These are phyloP conservation scores for Trichoderma afroharzianum DNA, from an alignment of 2,329 filamentous ascomycete species.

Conservation along the genomic window DNA sequence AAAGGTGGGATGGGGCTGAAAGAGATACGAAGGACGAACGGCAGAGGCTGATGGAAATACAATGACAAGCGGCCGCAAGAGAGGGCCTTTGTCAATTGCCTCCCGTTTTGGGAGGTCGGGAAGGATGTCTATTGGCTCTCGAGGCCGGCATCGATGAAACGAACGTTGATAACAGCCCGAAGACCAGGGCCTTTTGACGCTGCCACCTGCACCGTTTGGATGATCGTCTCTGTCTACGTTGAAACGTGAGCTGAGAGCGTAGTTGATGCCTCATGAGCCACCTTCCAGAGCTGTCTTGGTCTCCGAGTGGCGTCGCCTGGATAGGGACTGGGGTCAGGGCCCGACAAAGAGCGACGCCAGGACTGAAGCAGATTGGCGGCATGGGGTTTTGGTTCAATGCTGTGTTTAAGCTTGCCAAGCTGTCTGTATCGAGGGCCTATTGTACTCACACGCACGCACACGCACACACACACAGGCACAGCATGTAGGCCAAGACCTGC, in stretches of 20 bases:
- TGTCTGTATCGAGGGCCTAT: neutral
- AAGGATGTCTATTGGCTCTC: conserved; percentile 3
- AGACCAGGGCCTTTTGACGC: neutral
- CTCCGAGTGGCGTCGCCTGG: conserved; percentile 8
- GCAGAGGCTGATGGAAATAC: neutral
- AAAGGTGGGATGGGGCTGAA: neutral
- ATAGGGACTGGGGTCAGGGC: neutral
- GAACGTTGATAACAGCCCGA: neutral
- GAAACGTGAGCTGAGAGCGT: neutral
- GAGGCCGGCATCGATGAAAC: neutral
- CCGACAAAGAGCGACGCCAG: neutral
- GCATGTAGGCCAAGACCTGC: neutral
- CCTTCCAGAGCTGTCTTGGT: conserved; percentile 13
- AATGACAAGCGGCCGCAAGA: neutral
- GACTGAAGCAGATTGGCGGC: neutral
- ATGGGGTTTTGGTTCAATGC: neutral
- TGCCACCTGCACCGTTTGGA: neutral
- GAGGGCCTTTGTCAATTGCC: neutral
- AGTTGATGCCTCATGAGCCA: neutral
- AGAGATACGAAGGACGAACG: neutral
- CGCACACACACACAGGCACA: neutral
- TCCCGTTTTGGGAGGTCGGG: neutral
- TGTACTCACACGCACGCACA: neutral
- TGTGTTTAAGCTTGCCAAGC: neutral
- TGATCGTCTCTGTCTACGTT: neutral